Evolutionary conservation across 176 grass and related monocot species (phyloP), one percentile per base, ranked within the genome.

Genomic region (Poa annua): DNA sequence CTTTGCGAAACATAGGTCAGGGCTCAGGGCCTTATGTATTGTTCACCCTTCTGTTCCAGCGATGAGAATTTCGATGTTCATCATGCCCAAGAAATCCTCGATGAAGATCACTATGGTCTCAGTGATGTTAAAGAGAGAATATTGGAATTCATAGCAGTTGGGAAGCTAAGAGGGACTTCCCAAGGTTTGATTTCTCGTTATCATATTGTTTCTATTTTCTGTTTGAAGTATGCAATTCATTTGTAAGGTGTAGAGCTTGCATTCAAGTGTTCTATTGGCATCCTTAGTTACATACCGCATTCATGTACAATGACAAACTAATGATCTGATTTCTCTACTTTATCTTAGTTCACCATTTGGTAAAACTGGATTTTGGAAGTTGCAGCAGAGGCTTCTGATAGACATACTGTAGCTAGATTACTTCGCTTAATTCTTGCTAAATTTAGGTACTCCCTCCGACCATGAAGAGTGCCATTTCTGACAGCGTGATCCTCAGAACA

Each of bases 71-170:
- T 99, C 56, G 87, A 96, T 90, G 93, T 99, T 35, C 88, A 94
- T 85, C 96, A 74, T 81, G 96, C 96, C 85, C 96, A 99, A 86
- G 81, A 93, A 85, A 96, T 99, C 51, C 85, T 99, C 35, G 96
- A 99, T 85, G 96, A 99, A 85, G 96, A 99, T 34, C 96, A 99
- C 83, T 99, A 99, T 92, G 96, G 96, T 67, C 89, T 99, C 77
- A 96, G 87, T 90, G 96, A 99, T 73, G 91, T 99, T 11, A 99
- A 99, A 84, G 96, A 99, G 81, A 96, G 96, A 74, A 99, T 99
- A 88, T 76, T 99, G 54, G 96, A 99, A 74, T 99, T 99, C 68
- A 99, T 99, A 89, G 96, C 96, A 54, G 96, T 99, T 76, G 93
- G 96, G 48, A 99, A 96, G 89, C 77, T 99, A 80, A 99, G 91